phyloP scores from a whole-genome alignment of 2,329 filamentous ascomycete species.

The Fusarium caatingaense region DNA sequence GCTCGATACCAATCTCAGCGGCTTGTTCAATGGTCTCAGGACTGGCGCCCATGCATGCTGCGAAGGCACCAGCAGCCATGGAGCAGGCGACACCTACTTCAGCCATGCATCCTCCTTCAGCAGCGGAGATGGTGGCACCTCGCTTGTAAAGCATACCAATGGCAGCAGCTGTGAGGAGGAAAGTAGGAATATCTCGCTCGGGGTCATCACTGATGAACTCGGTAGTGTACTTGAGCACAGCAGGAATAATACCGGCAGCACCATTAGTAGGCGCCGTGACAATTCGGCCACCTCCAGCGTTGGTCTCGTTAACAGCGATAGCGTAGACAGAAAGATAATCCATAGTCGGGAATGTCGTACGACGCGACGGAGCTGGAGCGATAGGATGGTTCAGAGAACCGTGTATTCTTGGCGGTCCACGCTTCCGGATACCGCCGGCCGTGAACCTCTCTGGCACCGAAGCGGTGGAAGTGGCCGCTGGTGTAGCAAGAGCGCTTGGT shows the following conservation, averaged over 20 bases:
- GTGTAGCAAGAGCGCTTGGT: conserved; percentile 7
- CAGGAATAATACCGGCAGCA: conserved; percentile 62
- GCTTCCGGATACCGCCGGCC: conserved; percentile 26
- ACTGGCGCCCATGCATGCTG: conserved; percentile 63
- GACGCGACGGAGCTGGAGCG: conserved; percentile 57
- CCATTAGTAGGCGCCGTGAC: conserved; percentile 65
- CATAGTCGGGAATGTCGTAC: conserved; percentile 62
- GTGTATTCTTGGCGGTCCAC: conserved; percentile 55
- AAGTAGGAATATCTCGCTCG: conserved; percentile 61
- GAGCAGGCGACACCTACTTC: conserved; percentile 64
- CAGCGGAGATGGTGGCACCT: conserved; percentile 63
- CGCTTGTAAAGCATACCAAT: conserved; percentile 66
- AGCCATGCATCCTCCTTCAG: conserved; percentile 65
- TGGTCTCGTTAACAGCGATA: conserved; percentile 65
- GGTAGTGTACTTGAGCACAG: conserved; percentile 62
- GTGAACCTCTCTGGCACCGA: conserved; percentile 14
- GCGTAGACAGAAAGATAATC: conserved; percentile 63
- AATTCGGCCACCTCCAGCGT: conserved; percentile 62
- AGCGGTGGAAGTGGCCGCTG: not conserved
- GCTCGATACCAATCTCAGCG: conserved; percentile 64
- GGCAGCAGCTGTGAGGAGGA: conserved; percentile 61
- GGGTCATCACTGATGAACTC: conserved; percentile 63
- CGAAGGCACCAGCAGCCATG: conserved; percentile 63
- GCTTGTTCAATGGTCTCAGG: conserved; percentile 63
- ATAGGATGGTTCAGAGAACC: conserved; percentile 60